Evolutionary conservation across 2,329 filamentous ascomycete genomes (phyloP).

Genomic region (Colletotrichum eleusines): DNA sequence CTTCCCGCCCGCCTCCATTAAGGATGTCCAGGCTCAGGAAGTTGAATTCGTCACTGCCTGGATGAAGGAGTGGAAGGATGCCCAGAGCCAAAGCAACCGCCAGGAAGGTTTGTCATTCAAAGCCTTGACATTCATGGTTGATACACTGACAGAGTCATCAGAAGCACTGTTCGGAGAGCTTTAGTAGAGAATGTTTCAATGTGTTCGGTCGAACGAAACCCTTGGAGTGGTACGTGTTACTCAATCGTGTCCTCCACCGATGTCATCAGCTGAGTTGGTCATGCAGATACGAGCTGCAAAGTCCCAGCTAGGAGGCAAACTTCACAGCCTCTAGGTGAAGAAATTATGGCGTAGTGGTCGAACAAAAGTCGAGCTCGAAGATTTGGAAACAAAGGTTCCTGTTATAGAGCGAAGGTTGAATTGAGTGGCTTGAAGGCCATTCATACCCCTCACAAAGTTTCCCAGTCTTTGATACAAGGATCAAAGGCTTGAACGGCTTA

Average conservation of each 20-base stretch:
- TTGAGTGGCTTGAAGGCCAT: too few relatives aligned
- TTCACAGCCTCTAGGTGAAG: too few relatives aligned
- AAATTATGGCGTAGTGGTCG: too few relatives aligned
- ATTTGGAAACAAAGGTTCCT: too few relatives aligned
- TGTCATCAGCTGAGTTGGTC: conserved; percentile 29
- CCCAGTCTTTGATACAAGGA: too few relatives aligned
- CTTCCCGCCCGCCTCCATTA: conserved; percentile 70
- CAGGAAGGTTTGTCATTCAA: not conserved
- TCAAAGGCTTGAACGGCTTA: too few relatives aligned
- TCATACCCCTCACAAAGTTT: too few relatives aligned
- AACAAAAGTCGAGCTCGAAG: too few relatives aligned
- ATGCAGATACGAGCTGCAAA: conserved; percentile 17
- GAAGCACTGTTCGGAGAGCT: conserved; percentile 6
- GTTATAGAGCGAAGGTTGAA: too few relatives aligned
- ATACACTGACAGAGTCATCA: conserved; percentile 1
- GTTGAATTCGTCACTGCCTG: conserved; percentile 74
- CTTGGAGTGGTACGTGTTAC: not conserved
- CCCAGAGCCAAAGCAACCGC: not conserved
- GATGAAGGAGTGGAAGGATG: conserved; percentile 69
- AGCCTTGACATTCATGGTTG: not conserved
- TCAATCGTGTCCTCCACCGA: not conserved
- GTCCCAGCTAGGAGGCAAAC: not conserved
- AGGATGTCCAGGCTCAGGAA: conserved; percentile 68
- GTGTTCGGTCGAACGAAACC: not conserved
- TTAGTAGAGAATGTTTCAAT: not conserved